Conservation (phyloP, 306 rosid species). For the Purshia tridentata region DNA sequence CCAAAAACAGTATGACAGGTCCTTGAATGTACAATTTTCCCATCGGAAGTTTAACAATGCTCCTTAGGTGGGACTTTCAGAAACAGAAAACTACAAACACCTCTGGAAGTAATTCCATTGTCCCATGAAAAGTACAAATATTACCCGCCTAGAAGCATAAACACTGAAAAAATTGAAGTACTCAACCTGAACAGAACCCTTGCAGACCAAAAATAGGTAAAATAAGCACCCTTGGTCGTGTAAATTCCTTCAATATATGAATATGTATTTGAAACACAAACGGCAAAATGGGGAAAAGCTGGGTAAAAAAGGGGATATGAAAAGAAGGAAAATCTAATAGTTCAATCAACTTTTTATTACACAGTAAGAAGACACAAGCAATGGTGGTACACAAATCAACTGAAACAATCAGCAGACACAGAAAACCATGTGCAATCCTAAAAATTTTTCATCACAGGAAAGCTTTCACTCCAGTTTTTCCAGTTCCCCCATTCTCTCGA, state of each 20-base stretch:
- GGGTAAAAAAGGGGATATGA: background rate
- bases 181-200: background rate
- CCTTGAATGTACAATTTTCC: too few species aligned
- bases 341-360: constrained; percentile 21
- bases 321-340: background rate
- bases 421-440: constrained; percentile 17
- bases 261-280: constrained; percentile 12
- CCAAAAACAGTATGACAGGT: too few species aligned
- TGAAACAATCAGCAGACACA: constrained; percentile 14
- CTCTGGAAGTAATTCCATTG: background rate
- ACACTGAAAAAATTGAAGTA: background rate
- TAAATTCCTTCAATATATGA: constrained; percentile 14
- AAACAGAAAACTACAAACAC: too few species aligned
- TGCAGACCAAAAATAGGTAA: too few species aligned
- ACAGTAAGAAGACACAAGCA: constrained; percentile 4
- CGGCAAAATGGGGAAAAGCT: background rate
- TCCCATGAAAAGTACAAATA: background rate
- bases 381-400: background rate
- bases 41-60: too few species aligned
- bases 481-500: constrained; percentile 66
- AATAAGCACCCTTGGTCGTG: background rate
- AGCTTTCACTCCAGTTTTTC: constrained; percentile 53
- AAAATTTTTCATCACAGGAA: background rate
- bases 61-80: too few species aligned
- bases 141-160: background rate